Percentiles rank a stretch among this genome's conserved stretches.
Conservation (phyloP, 208 protist genomes). For the Herpetomonas samuelpessoai region DNA sequence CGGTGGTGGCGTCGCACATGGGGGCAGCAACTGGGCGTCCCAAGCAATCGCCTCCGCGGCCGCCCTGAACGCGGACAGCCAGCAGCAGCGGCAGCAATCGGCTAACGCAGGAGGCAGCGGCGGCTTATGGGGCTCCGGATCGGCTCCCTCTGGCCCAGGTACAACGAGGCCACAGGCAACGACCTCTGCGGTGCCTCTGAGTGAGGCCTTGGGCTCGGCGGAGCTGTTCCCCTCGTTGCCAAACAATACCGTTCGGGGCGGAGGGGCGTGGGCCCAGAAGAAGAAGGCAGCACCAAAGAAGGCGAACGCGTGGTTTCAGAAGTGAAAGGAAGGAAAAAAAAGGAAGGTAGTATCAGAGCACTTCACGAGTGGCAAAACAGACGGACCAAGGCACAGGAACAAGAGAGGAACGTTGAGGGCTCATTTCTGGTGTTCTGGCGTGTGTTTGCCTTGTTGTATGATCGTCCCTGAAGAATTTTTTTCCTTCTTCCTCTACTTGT, state of each 20-base stretch:
- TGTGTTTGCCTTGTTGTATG: too few species aligned
- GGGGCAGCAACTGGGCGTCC: neutral
- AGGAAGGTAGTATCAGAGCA: neutral
- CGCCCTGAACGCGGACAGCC: neutral
- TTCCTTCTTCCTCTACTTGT: too few species aligned
- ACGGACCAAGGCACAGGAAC: neutral
- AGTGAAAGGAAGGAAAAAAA: conserved; percentile 3
- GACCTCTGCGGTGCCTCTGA: conserved; percentile 1
- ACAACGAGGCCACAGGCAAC: conserved; percentile 5
- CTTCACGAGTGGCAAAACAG: neutral
- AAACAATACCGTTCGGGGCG: conserved; percentile 15
- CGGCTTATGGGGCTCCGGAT: neutral
- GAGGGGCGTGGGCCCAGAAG: neutral
- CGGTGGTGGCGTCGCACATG: neutral
- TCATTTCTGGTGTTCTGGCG: too few species aligned
- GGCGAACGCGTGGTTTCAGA: conserved; percentile 53
- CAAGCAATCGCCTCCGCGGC: neutral
- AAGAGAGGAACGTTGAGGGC: too few species aligned
- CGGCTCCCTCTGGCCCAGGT: neutral
- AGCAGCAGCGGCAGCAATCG: conserved; percentile 10
- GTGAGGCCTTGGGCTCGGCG: conserved; percentile 24
- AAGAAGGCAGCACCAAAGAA: conserved; percentile 14
- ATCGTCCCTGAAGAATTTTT: too few species aligned
- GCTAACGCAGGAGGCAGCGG: conserved; percentile 8
- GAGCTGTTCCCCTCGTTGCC: conserved; percentile 56